These are phyloP conservation scores for Madurella fahalii DNA, from an alignment of 2,329 filamentous ascomycete genomes.

Conservation along the genomic window DNA sequence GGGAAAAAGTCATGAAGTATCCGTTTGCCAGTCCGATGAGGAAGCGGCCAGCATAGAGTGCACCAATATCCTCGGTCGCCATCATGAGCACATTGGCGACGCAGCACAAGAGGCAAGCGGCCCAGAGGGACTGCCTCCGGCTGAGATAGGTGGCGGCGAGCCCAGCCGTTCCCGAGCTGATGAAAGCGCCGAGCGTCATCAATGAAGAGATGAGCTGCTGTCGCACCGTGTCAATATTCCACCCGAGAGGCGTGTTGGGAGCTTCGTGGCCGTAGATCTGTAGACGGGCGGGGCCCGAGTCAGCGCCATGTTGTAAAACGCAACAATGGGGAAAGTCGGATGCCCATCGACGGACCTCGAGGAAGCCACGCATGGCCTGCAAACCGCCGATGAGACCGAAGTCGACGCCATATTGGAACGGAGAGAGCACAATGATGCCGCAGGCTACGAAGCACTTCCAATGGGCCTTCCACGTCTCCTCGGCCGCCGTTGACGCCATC, in stretches of 20 bases:
- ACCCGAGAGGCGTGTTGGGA: slow-evolving; percentile 36
- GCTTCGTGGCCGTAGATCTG: slow-evolving; percentile 37
- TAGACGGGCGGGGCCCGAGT: not conserved
- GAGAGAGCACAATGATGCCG: slow-evolving; percentile 41
- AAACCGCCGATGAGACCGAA: slow-evolving; percentile 46
- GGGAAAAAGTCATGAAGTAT: slow-evolving; percentile 52
- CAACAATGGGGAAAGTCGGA: not conserved
- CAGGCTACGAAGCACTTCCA: slow-evolving; percentile 46
- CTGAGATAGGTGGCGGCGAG: slow-evolving; percentile 33
- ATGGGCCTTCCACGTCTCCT: slow-evolving; percentile 32
- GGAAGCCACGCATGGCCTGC: slow-evolving; percentile 45
- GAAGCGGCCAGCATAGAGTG: slow-evolving; percentile 51
- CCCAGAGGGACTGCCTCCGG: slow-evolving; percentile 39
- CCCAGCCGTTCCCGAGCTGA: slow-evolving; percentile 41
- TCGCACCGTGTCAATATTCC: slow-evolving; percentile 41
- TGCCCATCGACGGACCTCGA: slow-evolving; percentile 30
- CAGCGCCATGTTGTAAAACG: not conserved
- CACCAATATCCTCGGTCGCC: slow-evolving; percentile 48
- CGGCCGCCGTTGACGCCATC: slow-evolving; percentile 14
- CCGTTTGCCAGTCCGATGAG: slow-evolving; percentile 55
- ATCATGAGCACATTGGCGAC: slow-evolving; percentile 56
- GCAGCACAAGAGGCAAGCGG: slow-evolving; percentile 46
- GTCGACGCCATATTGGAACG: slow-evolving; percentile 48
- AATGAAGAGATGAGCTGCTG: slow-evolving; percentile 47
- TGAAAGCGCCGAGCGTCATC: slow-evolving; percentile 45